phyloP scores from a whole-genome alignment of 225 moss, liverwort and hornwort genomes.

The Bryum argenteum region DNA sequence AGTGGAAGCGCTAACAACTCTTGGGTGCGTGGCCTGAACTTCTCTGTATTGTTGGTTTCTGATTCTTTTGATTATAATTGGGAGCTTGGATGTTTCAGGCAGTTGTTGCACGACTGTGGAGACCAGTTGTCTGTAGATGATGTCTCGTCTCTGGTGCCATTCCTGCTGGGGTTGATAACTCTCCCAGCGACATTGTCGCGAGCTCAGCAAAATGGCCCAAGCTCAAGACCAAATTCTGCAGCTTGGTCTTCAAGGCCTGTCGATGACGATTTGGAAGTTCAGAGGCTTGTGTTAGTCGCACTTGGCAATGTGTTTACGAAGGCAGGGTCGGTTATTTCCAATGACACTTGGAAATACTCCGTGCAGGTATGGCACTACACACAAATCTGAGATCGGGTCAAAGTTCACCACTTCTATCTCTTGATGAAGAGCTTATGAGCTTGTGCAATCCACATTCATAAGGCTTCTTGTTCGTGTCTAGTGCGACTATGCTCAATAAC shows the following conservation, averaged over 20 bases:
- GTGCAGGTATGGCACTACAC: conserved; percentile 58
- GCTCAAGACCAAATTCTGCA: conserved; percentile 42
- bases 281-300: conserved; percentile 74
- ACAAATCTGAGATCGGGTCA: conserved; percentile 21
- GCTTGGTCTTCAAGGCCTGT: conserved; percentile 43
- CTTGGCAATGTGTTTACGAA: conserved; percentile 72
- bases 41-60: conserved; percentile 14
- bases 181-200: conserved; percentile 42
- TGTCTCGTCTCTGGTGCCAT: conserved; percentile 53
- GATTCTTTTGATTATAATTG: not conserved
- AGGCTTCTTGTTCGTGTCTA: not conserved
- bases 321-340: conserved; percentile 65
- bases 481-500: not conserved
- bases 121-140: conserved; percentile 71
- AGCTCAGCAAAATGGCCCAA: conserved; percentile 43
- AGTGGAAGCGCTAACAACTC: conserved; percentile 64
- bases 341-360: conserved; percentile 65
- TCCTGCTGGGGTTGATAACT: conserved; percentile 55
- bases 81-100: conserved; percentile 42
- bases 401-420: conserved; percentile 1
- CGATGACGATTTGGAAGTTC: conserved; percentile 74
- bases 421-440: not conserved
- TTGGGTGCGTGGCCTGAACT: conserved; percentile 58
- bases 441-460: not conserved
- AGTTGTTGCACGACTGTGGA: conserved; percentile 76